These are phyloP conservation scores for Chaetomiaceae sp. DNA, from an alignment of 2,329 filamentous ascomycete species.

Conservation along the genomic window DNA sequence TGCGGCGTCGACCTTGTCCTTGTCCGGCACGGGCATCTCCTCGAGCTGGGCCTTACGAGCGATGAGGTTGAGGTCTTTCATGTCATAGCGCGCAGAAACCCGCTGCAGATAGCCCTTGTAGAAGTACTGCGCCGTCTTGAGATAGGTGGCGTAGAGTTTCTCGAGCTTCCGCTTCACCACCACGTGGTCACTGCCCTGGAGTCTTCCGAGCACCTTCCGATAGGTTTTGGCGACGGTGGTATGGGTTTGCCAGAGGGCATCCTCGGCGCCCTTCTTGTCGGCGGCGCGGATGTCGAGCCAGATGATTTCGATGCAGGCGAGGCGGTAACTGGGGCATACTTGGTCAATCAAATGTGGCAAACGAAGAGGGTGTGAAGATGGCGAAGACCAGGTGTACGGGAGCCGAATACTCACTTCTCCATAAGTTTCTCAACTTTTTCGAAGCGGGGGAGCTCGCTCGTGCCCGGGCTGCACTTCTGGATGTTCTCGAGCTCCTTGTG, in stretches of 20 bases:
- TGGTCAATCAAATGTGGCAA: constrained; percentile 13
- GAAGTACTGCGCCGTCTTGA: constrained; percentile 83
- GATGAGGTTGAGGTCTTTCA: constrained; percentile 36
- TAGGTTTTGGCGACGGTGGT: constrained; percentile 73
- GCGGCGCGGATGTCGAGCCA: constrained; percentile 68
- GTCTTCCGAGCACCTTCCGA: constrained; percentile 59
- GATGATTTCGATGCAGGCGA: constrained; percentile 65
- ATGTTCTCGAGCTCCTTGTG: constrained; percentile 41
- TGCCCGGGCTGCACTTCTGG: constrained; percentile 33
- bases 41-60: constrained; percentile 30
- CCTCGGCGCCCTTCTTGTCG: constrained; percentile 59
- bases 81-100: constrained; percentile 58
- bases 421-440: constrained; percentile 41
- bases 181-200: constrained; percentile 46
- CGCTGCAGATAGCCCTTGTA: constrained; percentile 82
- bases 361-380: not conserved
- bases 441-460: constrained; percentile 39
- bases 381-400: not conserved
- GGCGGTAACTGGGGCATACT: constrained; percentile 40
- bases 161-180: constrained; percentile 71
- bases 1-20: constrained; percentile 42
- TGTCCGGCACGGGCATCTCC: constrained; percentile 33
- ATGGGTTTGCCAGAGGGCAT: constrained; percentile 74
- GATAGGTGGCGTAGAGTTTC: constrained; percentile 76
- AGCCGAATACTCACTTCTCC: constrained; percentile 36